Evolutionary conservation across 768 basidiomycete species (phyloP).

Genomic region (Auricularia heimuer): DNA sequence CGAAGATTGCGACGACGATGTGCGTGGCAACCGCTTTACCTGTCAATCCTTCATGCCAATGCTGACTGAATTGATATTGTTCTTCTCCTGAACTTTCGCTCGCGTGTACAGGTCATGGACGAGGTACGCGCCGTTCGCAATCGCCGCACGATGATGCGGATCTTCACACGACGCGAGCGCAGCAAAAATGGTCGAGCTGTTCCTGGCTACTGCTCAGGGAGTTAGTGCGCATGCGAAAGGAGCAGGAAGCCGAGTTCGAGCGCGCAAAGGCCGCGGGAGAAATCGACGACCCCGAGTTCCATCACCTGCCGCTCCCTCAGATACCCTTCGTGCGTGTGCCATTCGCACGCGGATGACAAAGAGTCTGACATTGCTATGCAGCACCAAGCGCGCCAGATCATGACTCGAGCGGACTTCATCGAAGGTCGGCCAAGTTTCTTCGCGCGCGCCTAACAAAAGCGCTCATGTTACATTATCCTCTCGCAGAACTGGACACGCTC

Average conservation of each 20-base stretch:
- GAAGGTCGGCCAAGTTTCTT: constrained; percentile 39
- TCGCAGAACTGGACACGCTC: constrained; percentile 49
- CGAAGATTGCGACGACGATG: constrained; percentile 69
- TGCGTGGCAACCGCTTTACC: background rate
- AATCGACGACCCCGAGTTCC: constrained; percentile 22
- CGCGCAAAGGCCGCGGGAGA: constrained; percentile 30
- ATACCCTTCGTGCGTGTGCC: constrained; percentile 45
- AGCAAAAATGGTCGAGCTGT: constrained; percentile 78
- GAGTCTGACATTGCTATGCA: constrained; percentile 14
- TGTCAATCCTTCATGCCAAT: no score
- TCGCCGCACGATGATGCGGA: background rate
- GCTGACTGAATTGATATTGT: no score
- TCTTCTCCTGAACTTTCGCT: background rate
- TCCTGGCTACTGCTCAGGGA: constrained; percentile 70
- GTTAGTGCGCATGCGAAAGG: constrained; percentile 52
- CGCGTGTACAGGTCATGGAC: constrained; percentile 50
- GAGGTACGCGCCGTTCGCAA: constrained; percentile 41
- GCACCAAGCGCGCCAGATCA: constrained; percentile 68
- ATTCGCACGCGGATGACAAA: background rate
- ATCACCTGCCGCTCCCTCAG: constrained; percentile 47
- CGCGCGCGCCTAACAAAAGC: background rate
- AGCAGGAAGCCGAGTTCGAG: constrained; percentile 35
- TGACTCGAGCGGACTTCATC: constrained; percentile 78
- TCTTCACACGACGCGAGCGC: background rate
- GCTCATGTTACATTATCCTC: background rate